A percentile compares a stretch with the other conserved stretches of the same genome.
Conservation (phyloP, 1,284 basidiomycete species). For the Cutaneotrichosporon dermatis region DNA sequence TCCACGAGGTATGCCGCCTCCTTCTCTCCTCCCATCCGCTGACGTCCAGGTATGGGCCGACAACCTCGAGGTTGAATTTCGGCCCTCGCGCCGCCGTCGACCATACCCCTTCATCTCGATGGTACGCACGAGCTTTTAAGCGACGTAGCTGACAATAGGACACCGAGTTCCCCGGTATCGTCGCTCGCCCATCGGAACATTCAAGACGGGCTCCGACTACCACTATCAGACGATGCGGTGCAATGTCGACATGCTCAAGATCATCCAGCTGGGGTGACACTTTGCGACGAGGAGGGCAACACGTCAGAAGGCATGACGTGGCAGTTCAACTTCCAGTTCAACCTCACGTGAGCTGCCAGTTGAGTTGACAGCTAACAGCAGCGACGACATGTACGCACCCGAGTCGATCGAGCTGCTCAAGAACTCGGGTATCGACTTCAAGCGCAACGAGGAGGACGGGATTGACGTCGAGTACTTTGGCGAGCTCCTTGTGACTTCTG, state of each 20-base stretch:
- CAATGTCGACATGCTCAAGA: slow-evolving; percentile 96
- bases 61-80: slow-evolving; percentile 90
- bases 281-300: slow-evolving; percentile 90
- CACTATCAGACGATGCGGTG: slow-evolving; percentile 99
- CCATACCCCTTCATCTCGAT: slow-evolving; percentile 92
- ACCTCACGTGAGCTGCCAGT: slow-evolving; percentile 61
- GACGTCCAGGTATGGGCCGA: slow-evolving; percentile 71
- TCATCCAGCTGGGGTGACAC: slow-evolving; percentile 96
- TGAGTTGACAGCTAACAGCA: slow-evolving; percentile 37
- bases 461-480: slow-evolving; percentile 94
- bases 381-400: slow-evolving; percentile 96
- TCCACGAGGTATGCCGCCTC: slow-evolving; percentile 34
- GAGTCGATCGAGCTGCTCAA: slow-evolving; percentile 92
- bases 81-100: slow-evolving; percentile 81
- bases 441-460: slow-evolving; percentile 84
- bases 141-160: slow-evolving; percentile 57
- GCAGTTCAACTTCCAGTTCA: slow-evolving; percentile 99
- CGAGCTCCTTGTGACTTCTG: slow-evolving; percentile 93
- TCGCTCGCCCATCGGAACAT: slow-evolving; percentile 95
- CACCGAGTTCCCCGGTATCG: slow-evolving; percentile 97
- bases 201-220: slow-evolving; percentile 95
- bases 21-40: background rate
- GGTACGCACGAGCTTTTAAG: slow-evolving; percentile 54
- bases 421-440: slow-evolving; percentile 94
- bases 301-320: slow-evolving; percentile 88